Evolutionary conservation across 1,139 yeast genomes (phyloP), one percentile per base, ranked within the genome.

Genomic region (Geotrichum siamense): DNA sequence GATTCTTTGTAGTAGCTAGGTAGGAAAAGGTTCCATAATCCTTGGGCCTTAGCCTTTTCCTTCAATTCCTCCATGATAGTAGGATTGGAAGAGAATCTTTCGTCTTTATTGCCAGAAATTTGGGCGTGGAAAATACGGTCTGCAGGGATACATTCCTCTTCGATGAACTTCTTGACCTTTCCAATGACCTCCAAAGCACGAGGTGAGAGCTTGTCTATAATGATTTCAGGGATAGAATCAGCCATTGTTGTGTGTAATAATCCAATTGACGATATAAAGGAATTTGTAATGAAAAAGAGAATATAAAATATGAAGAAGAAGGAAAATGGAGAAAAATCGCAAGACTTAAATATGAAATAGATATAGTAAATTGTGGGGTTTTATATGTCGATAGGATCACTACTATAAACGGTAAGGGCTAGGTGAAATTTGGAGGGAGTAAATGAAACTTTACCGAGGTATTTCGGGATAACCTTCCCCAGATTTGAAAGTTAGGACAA

Each of bases 1-100:
- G 82, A 81, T 51, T 78, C 82, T 12, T 68, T 58, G 59, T 78
- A 77, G 51, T 70, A 72, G 41, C 71, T 68, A 34, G 79, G 74
- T 47, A 79, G 65, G 55, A 79, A 79, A 68, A 79, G 61, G 59
- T 79, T 79, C 84, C 84, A 79, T 25, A 79, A 68, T 0, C 83
- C 83, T 50, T 71, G 64, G 47, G 68, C 65, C 49, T 67, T 68
- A 16, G 85, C 85, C 58, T 75, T 75, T 3, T 50, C 55, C 62
- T 79, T 79, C 52, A 80, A 64, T 26, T 66, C 67, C 46, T 76
- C 81, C 22, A 74, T 65, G 35, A 76, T 67, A 28, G 68, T 65
- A 1, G 85, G 84, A 2, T 70, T 65, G 3, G 55, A 45, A 10
- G 60, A 58, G 82, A 82, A 78, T 55, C 84, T 67, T 37, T 54